Percentiles rank a stretch among this genome's conserved stretches.
Evolutionary conservation across 1,139 yeast species (phyloP).

Genomic region (Candida sp.): DNA sequence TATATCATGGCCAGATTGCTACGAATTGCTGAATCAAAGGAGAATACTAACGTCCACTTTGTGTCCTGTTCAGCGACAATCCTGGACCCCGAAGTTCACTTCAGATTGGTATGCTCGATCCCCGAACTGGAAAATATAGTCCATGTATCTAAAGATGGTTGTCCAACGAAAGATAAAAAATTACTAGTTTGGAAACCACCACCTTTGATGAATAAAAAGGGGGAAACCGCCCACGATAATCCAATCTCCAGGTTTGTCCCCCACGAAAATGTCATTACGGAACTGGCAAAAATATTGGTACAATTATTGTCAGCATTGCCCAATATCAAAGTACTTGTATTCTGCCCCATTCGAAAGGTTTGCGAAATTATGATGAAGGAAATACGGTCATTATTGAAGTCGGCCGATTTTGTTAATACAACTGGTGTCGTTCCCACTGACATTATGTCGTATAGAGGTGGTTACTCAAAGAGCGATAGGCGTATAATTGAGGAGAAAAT

Average conservation of each 20-base stretch:
- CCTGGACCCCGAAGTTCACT: slow-evolving; percentile 65
- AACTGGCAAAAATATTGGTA: slow-evolving; percentile 71
- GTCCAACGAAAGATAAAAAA: slow-evolving; percentile 78
- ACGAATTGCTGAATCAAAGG: slow-evolving; percentile 11
- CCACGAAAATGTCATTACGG: slow-evolving; percentile 68
- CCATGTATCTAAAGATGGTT: slow-evolving; percentile 74
- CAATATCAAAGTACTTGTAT: slow-evolving; percentile 68
- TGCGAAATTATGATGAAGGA: slow-evolving; percentile 90
- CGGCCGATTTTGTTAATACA: slow-evolving; percentile 17
- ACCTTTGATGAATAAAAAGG: slow-evolving; percentile 58
- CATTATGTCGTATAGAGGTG: slow-evolving; percentile 94
- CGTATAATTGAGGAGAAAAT: slow-evolving; percentile 83
- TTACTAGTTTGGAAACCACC: slow-evolving; percentile 82
- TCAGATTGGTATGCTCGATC: slow-evolving; percentile 71
- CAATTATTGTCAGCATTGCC: slow-evolving; percentile 57
- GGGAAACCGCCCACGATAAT: slow-evolving; percentile 26
- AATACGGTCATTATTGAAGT: slow-evolving; percentile 48
- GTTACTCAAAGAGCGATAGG: slow-evolving; percentile 83
- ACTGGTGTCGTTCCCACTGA: slow-evolving; percentile 49
- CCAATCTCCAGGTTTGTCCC: slow-evolving; percentile 25
- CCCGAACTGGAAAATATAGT: slow-evolving; percentile 35
- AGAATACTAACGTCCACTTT: slow-evolving; percentile 41
- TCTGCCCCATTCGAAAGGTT: slow-evolving; percentile 81
- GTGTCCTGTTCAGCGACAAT: slow-evolving; percentile 95
- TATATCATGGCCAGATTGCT: slow-evolving; percentile 71